These are phyloP conservation scores for Aspergillus incahuasiensis DNA, from an alignment of 495 filamentous ascomycete genomes.

Conservation along the genomic window DNA sequence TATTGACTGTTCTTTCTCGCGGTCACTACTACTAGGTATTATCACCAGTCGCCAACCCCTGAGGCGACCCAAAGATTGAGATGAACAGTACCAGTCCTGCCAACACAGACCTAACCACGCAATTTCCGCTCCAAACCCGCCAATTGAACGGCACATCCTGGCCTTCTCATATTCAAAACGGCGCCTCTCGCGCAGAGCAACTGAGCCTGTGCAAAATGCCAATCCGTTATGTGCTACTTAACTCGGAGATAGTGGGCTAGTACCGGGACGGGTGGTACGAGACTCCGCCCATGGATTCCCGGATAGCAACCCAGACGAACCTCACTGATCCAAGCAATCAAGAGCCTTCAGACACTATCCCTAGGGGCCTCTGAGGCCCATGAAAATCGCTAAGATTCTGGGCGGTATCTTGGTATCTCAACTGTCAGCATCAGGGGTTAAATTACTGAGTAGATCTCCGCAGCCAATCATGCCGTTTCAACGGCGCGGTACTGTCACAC, in stretches of 20 bases:
- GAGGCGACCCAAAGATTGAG: neutral
- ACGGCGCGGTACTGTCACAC: constrained; percentile 1
- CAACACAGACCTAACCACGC: neutral
- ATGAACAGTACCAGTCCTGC: neutral
- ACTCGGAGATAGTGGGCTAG: neutral
- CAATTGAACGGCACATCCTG: neutral
- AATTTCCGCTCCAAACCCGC: neutral
- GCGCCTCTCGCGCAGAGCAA: neutral
- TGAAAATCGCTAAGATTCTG: neutral
- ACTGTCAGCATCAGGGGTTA: constrained; percentile 14
- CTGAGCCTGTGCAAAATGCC: neutral
- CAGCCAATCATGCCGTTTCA: constrained; percentile 9
- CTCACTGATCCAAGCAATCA: neutral
- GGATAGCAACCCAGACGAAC: neutral
- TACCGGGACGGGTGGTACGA: neutral
- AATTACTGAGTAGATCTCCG: constrained; percentile 3
- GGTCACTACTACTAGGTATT: neutral
- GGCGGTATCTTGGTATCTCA: constrained; percentile 4
- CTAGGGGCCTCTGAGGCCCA: neutral
- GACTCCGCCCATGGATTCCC: neutral
- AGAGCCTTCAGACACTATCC: neutral
- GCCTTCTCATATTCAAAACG: neutral
- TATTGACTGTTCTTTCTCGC: neutral
- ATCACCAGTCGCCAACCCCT: neutral
- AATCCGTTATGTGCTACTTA: constrained; percentile 1